Evolutionary conservation across 2,329 filamentous ascomycete species (phyloP).

Genomic region (Fusarium sp.): DNA sequence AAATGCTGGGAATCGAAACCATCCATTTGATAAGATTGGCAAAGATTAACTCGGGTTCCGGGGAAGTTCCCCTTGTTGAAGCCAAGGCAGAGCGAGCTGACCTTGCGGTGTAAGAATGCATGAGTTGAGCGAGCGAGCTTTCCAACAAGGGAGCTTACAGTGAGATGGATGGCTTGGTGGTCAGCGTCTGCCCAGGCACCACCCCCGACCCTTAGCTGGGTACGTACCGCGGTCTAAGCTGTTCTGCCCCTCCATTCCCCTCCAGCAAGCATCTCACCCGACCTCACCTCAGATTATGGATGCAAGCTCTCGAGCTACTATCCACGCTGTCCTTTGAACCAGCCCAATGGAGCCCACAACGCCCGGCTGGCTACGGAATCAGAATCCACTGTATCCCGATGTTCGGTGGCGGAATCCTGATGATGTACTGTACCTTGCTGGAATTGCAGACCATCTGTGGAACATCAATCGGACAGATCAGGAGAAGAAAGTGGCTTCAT

Average conservation of each 20-base stretch:
- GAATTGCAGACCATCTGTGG: conserved; percentile 36
- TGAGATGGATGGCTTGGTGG: conserved; percentile 35
- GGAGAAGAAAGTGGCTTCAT: conserved; percentile 34
- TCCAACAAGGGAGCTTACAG: conserved; percentile 8
- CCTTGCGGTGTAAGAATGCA: conserved; percentile 32
- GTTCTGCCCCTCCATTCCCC: conserved; percentile 33
- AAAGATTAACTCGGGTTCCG: conserved; percentile 38
- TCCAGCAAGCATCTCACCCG: conserved; percentile 20
- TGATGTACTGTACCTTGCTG: conserved; percentile 9
- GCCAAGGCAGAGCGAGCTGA: conserved; percentile 10
- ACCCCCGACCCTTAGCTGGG: conserved; percentile 26
- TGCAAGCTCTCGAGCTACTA: conserved; percentile 25
- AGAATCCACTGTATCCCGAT: conserved; percentile 31
- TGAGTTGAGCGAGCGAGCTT: not conserved
- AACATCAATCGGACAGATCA: conserved; percentile 28
- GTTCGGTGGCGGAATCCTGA: conserved; percentile 34
- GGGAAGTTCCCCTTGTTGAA: conserved; percentile 12
- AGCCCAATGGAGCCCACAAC: conserved; percentile 18
- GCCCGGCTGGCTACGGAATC: conserved; percentile 40
- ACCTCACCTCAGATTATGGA: conserved; percentile 21
- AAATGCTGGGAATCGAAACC: conserved; percentile 16
- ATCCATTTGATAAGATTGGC: conserved; percentile 28
- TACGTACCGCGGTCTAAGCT: conserved; percentile 25
- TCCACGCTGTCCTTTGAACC: conserved; percentile 16
- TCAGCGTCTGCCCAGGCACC: conserved; percentile 40